Conservation (phyloP, 495 filamentous ascomycete genomes). For the Penicillium crystallinum region DNA sequence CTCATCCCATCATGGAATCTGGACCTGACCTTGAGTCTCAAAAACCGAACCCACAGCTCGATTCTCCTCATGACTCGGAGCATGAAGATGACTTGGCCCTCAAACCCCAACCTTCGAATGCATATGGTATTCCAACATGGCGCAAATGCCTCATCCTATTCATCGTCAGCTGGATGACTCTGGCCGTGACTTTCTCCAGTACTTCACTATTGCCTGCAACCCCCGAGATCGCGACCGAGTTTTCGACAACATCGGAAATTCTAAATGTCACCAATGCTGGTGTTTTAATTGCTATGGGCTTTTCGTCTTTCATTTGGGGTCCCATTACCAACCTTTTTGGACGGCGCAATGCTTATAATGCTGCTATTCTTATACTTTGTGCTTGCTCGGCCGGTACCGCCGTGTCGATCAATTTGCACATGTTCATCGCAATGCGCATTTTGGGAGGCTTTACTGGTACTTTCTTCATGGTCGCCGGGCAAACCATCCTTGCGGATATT, state of each 20-base stretch:
- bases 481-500: constrained; percentile 44
- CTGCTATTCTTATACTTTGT: constrained; percentile 35
- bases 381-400: constrained; percentile 34
- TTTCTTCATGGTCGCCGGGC: constrained; percentile 44
- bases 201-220: constrained; percentile 39
- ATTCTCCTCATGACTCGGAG: constrained; percentile 16
- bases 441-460: constrained; percentile 41
- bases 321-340: constrained; percentile 41
- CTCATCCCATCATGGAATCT: neutral
- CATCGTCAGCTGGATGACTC: constrained; percentile 40
- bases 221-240: constrained; percentile 38
- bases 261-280: constrained; percentile 45
- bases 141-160: constrained; percentile 42
- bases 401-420: constrained; percentile 26
- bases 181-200: constrained; percentile 40
- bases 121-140: constrained; percentile 32
- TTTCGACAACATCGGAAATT: constrained; percentile 33
- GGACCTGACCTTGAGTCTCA: constrained; percentile 20
- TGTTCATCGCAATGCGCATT: constrained; percentile 39
- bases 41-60: constrained; percentile 14
- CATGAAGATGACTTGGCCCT: constrained; percentile 8
- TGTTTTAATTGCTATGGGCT: constrained; percentile 53
- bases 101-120: constrained; percentile 14
- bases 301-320: constrained; percentile 50
- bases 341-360: constrained; percentile 30